phyloP scores from a whole-genome alignment of 441 rosid species.

The Metrosideros polymorpha region DNA sequence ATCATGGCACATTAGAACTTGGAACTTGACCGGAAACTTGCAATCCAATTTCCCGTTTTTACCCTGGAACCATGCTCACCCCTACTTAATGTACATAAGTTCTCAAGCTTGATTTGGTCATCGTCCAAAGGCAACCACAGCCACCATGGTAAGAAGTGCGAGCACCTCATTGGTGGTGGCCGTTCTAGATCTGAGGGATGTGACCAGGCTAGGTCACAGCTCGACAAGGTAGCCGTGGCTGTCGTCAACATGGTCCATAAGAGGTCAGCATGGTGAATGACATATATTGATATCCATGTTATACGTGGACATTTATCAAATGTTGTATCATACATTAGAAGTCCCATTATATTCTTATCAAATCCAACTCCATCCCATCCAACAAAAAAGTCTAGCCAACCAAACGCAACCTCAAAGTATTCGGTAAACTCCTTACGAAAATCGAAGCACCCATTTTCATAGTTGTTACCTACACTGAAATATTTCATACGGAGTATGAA shows the following conservation, averaged over 20 bases:
- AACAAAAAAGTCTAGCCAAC: not conserved
- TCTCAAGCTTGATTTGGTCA: too few species aligned
- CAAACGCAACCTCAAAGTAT: not conserved
- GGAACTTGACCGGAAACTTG: rapidly evolving
- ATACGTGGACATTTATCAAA: not conserved
- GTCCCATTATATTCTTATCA: not conserved
- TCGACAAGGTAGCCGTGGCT: too few species aligned
- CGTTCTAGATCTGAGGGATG: not conserved
- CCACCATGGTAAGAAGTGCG: not conserved
- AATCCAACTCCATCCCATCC: not conserved
- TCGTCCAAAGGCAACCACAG: too few species aligned
- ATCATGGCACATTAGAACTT: too few species aligned
- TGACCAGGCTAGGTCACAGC: not conserved
- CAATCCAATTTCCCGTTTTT: rapidly evolving
- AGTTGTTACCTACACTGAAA: not conserved
- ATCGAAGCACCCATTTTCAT: not conserved
- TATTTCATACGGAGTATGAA: not conserved
- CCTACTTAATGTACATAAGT: too few species aligned
- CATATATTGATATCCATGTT: not conserved
- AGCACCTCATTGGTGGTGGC: not conserved
- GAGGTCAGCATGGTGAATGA: not conserved
- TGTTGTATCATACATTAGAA: not conserved
- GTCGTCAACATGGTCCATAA: not conserved
- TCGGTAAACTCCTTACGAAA: not conserved
- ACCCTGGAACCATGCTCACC: too few species aligned